Evolutionary conservation across 768 basidiomycete genomes (phyloP).

Genomic region (Suillus weaverae): DNA sequence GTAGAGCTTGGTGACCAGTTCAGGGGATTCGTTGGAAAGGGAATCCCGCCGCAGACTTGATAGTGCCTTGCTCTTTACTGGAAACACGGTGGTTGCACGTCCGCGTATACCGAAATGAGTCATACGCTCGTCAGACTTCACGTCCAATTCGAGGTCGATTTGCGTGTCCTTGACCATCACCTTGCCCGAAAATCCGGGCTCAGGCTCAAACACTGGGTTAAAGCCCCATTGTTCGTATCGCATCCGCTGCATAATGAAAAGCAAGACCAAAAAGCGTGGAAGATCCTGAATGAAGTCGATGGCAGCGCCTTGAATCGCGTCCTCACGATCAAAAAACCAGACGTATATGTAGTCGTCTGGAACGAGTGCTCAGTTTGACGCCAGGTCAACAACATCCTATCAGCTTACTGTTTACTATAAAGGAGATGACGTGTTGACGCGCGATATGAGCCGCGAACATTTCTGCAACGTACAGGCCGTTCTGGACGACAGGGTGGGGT

Average conservation of each 20-base stretch:
- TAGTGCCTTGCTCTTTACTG: neutral
- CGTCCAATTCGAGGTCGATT: neutral
- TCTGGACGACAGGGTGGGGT: constrained; percentile 1
- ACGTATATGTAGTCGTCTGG: constrained; percentile 5
- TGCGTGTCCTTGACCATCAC: neutral
- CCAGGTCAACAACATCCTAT: neutral
- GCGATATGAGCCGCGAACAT: constrained; percentile 6
- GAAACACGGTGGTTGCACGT: constrained; percentile 12
- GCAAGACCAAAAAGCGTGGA: constrained; percentile 10
- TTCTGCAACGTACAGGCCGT: constrained; percentile 2
- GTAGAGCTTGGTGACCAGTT: neutral
- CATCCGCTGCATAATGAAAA: constrained; percentile 15
- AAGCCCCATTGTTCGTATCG: constrained; percentile 13
- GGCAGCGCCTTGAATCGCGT: constrained; percentile 8
- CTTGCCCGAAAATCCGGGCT: neutral
- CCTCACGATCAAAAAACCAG: constrained; percentile 4
- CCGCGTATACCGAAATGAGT: constrained; percentile 12
- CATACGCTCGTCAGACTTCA: neutral
- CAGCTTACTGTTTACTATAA: neutral
- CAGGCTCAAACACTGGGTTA: neutral
- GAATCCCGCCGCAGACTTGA: neutral
- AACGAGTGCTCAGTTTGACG: neutral
- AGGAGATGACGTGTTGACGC: neutral
- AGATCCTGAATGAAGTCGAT: constrained; percentile 19
- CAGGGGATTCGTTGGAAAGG: neutral